Conservation (phyloP, 2,329 filamentous ascomycete species). For the Penicillium sp. region DNA sequence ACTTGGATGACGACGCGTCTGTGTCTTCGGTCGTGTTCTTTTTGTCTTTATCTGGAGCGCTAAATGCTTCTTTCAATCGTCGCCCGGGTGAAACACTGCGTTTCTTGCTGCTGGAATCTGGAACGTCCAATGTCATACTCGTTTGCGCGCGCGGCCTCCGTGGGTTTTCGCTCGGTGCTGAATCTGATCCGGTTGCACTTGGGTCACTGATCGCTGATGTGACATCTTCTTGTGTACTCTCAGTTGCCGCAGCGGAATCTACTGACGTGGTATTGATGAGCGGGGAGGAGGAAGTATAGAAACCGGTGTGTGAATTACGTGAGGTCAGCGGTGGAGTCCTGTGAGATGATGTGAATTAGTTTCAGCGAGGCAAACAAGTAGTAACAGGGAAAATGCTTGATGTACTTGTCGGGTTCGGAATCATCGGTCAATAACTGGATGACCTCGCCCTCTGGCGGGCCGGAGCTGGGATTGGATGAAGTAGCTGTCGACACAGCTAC, state of each 20-base stretch:
- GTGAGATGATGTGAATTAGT: not conserved
- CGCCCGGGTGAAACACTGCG: constrained; percentile 69
- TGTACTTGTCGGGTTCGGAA: constrained; percentile 44
- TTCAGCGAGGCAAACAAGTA: not conserved
- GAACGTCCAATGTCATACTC: constrained; percentile 31
- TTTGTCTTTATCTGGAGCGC: constrained; percentile 37
- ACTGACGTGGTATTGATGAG: constrained; percentile 59
- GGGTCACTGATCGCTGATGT: constrained; percentile 30
- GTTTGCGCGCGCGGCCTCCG: constrained; percentile 28
- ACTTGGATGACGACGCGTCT: constrained; percentile 46
- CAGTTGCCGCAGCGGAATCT: constrained; percentile 39
- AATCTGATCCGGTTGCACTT: constrained; percentile 39
- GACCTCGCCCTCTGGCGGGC: constrained; percentile 22
- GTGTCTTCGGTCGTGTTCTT: constrained; percentile 56
- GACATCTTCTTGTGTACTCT: constrained; percentile 25
- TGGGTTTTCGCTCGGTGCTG: constrained; percentile 42
- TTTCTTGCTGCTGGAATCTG: constrained; percentile 44
- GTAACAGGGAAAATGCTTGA: not conserved
- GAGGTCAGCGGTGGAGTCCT: constrained; percentile 52
- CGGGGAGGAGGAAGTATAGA: constrained; percentile 69
- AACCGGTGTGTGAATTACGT: constrained; percentile 66
- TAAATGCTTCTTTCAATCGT: constrained; percentile 72
- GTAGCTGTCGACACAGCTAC: constrained; percentile 14
- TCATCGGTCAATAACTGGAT: constrained; percentile 36
- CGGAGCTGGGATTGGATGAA: constrained; percentile 25